phyloP scores from a whole-genome alignment of 2,329 filamentous ascomycete genomes.

The Paraphoma sp. region DNA sequence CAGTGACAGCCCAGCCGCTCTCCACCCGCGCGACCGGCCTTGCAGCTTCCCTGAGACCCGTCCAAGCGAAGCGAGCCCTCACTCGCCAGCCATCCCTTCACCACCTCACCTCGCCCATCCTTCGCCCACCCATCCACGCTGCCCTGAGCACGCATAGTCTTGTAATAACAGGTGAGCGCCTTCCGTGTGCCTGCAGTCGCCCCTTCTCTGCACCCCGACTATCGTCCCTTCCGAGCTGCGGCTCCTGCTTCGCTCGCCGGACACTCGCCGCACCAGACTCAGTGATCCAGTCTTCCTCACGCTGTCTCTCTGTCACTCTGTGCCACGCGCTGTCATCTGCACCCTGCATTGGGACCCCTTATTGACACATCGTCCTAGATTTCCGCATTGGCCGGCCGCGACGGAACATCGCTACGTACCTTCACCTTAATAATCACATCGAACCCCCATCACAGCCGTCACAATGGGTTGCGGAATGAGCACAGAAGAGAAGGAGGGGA shows the following conservation, averaged over 20 bases:
- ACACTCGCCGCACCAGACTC: neutral
- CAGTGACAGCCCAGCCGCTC: constrained; percentile 23
- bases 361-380: constrained; percentile 21
- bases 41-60: constrained; percentile 35
- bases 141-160: neutral
- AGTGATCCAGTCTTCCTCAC: no score
- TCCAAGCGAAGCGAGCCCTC: constrained; percentile 38
- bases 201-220: constrained; percentile 12
- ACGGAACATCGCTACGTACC: constrained; percentile 36
- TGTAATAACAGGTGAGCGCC: constrained; percentile 42
- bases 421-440: constrained; percentile 35
- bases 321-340: neutral
- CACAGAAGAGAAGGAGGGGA: constrained; percentile 99
- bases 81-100: constrained; percentile 38
- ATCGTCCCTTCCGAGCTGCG: constrained; percentile 8
- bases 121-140: neutral
- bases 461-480: constrained; percentile 99
- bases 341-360: constrained; percentile 12
- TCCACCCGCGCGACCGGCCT: constrained; percentile 34
- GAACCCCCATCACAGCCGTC: constrained; percentile 43
- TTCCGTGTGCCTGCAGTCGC: constrained; percentile 7
- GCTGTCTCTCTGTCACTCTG: no score
- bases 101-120: constrained; percentile 12
- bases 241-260: constrained; percentile 11
- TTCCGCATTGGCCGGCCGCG: constrained; percentile 45